These are phyloP conservation scores for Arthrinium puccinioides DNA, from an alignment of 2,329 filamentous ascomycete genomes.

Conservation along the genomic window DNA sequence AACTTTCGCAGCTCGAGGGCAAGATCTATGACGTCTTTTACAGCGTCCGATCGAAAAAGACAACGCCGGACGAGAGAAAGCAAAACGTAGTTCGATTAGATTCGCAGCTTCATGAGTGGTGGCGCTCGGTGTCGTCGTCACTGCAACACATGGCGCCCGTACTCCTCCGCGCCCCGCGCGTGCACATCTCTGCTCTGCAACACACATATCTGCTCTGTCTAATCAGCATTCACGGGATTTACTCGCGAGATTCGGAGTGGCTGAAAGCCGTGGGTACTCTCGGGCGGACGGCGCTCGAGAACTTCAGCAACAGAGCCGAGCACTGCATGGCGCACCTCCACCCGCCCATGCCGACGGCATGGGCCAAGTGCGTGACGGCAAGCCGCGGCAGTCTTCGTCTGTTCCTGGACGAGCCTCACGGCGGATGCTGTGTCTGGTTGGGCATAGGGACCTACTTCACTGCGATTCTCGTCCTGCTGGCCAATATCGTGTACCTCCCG, in stretches of 20 bases:
- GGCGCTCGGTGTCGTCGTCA: constrained; percentile 21
- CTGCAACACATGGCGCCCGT: constrained; percentile 24
- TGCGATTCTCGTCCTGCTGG: constrained; percentile 15
- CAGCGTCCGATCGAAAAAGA: constrained; percentile 17
- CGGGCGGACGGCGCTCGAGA: constrained; percentile 16
- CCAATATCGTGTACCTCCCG: constrained; percentile 16
- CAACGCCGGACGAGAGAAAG: constrained; percentile 18
- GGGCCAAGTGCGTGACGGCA: constrained; percentile 12
- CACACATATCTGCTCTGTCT: constrained; percentile 28
- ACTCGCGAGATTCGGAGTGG: constrained; percentile 29
- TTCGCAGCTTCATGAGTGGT: constrained; percentile 28
- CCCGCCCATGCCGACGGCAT: constrained; percentile 11
- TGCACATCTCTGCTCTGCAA: constrained; percentile 29
- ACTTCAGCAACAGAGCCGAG: constrained; percentile 10
- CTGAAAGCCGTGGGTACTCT: constrained; percentile 23
- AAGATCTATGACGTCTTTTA: constrained; percentile 32
- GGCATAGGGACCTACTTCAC: constrained; percentile 17
- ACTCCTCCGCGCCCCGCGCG: constrained; percentile 19
- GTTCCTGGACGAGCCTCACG: constrained; percentile 7
- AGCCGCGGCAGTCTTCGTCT: constrained; percentile 16
- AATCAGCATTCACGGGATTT: constrained; percentile 31
- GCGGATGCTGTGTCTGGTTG: constrained; percentile 13
- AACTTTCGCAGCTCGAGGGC: constrained; percentile 32
- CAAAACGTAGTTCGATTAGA: constrained; percentile 17
- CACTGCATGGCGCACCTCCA: constrained; percentile 8